Conservation (phyloP, 192 early-diverging fungal species). For the Backusella tarrabulga region DNA sequence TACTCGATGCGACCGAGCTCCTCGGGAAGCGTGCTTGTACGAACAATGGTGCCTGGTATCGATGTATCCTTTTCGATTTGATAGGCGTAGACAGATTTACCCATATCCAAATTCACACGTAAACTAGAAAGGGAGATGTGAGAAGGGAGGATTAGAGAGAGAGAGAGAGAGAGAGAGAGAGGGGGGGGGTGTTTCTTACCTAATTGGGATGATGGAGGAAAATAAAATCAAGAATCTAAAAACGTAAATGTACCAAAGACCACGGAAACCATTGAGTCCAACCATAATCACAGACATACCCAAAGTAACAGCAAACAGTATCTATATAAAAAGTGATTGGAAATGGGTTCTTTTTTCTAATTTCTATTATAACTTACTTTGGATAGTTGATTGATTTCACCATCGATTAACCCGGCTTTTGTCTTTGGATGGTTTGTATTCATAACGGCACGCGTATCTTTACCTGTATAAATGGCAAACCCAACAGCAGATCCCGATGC, state of each 20-base stretch:
- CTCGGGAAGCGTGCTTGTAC: constrained; percentile 94
- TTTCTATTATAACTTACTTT: constrained; percentile 51
- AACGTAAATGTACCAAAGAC: constrained; percentile 88
- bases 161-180: too few species aligned
- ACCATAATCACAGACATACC: constrained; percentile 86
- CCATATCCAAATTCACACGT: constrained; percentile 96
- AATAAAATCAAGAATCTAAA: constrained; percentile 95
- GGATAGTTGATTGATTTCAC: constrained; percentile 88
- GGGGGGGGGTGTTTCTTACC: constrained; percentile 19
- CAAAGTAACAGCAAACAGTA: constrained; percentile 85
- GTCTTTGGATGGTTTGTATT: constrained; percentile 92
- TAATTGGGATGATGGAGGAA: constrained; percentile 95
- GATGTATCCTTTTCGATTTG: constrained; percentile 86
- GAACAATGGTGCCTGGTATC: constrained; percentile 86
- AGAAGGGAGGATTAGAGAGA: too few species aligned
- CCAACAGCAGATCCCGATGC: constrained; percentile 89
- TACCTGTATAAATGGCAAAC: constrained; percentile 89
- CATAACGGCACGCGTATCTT: constrained; percentile 94
- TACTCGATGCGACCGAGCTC: constrained; percentile 95
- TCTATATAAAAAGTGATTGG: constrained; percentile 40
- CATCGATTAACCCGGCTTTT: constrained; percentile 91
- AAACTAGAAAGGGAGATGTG: constrained; percentile 40
- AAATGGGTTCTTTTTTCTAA: background rate
- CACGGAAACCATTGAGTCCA: constrained; percentile 84
- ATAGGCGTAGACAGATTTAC: constrained; percentile 87